phyloP scores from a whole-genome alignment of 75 land plant species.

The Picea glauca region DNA sequence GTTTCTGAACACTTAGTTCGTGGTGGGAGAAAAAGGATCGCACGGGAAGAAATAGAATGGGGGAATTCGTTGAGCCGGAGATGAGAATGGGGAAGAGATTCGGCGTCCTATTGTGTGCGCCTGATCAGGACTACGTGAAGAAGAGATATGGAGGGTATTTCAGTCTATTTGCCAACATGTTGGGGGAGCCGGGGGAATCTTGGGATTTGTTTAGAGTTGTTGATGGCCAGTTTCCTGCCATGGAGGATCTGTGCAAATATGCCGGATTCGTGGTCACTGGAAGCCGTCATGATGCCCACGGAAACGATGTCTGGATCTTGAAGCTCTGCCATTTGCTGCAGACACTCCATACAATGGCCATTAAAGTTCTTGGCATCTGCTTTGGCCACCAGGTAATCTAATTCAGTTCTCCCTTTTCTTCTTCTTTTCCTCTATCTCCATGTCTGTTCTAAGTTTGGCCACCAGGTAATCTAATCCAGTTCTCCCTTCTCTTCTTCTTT shows the following conservation, averaged over 20 bases:
- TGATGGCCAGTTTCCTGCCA: conserved; percentile 58
- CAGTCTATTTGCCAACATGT: conserved; percentile 38
- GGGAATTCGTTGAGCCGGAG: neutral
- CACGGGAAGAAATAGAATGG: too few species aligned
- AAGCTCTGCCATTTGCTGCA: conserved; percentile 54
- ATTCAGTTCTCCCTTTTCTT: neutral
- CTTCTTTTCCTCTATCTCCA: neutral
- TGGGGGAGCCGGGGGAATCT: conserved; percentile 57
- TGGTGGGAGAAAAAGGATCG: too few species aligned
- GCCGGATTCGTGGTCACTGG: conserved; percentile 77
- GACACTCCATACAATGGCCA: conserved; percentile 36
- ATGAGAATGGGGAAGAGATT: conserved; percentile 25
- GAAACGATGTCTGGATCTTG: conserved; percentile 54
- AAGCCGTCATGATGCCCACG: conserved; percentile 72
- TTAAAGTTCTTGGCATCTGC: conserved; percentile 71
- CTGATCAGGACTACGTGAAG: conserved; percentile 60
- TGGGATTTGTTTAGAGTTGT: conserved; percentile 68
- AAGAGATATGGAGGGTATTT: conserved; percentile 66
- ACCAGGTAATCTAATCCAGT: too few species aligned
- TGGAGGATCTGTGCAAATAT: conserved; percentile 41
- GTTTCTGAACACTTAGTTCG: too few species aligned
- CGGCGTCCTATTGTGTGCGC: conserved; percentile 56
- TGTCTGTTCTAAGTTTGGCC: neutral
- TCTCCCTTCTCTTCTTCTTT: neutral
- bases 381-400: conserved; percentile 71